A percentile compares a stretch with the other conserved stretches of the same genome.
These are phyloP conservation scores for Allodekkera sacchari DNA, from an alignment of 805 yeast genomes.

Conservation along the genomic window DNA sequence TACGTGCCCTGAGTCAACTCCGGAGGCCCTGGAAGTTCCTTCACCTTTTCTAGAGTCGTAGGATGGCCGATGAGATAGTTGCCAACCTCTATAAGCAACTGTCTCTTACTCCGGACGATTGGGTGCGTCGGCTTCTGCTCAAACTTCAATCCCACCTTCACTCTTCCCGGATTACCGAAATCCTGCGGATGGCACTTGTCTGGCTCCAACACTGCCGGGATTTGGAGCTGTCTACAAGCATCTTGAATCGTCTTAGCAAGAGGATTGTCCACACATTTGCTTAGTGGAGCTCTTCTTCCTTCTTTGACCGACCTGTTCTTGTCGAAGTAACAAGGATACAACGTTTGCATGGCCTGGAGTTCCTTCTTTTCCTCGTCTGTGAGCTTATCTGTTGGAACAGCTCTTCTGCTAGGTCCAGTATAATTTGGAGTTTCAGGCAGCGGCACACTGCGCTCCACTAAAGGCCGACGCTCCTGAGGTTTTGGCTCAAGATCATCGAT, in stretches of 20 bases:
- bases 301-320: slow-evolving; percentile 60
- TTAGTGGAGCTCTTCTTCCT: slow-evolving; percentile 72
- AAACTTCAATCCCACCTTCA: slow-evolving; percentile 57
- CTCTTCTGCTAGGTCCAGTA: slow-evolving; percentile 7
- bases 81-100: slow-evolving; percentile 51
- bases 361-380: slow-evolving; percentile 53
- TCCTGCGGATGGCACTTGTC: slow-evolving; percentile 93
- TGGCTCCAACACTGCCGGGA: slow-evolving; percentile 50
- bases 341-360: slow-evolving; percentile 58
- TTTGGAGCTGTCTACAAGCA: slow-evolving; percentile 37
- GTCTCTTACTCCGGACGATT: slow-evolving; percentile 49
- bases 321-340: slow-evolving; percentile 94
- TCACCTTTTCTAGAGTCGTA: slow-evolving; percentile 56
- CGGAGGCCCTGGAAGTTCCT: slow-evolving; percentile 57
- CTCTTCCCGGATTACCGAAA: slow-evolving; percentile 96
- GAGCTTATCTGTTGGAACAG: slow-evolving; percentile 17
- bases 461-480: too few relatives aligned
- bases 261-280: slow-evolving; percentile 78
- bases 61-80: slow-evolving; percentile 58
- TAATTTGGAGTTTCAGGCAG: too few relatives aligned
- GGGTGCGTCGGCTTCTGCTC: slow-evolving; percentile 34
- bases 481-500: slow-evolving; percentile 80
- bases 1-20: slow-evolving; percentile 44
- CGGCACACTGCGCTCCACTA: too few relatives aligned
- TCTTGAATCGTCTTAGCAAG: slow-evolving; percentile 75